Base-by-base conservation (phyloP, 306 rosid genomes). In the Fragaria iinumae region DNA sequence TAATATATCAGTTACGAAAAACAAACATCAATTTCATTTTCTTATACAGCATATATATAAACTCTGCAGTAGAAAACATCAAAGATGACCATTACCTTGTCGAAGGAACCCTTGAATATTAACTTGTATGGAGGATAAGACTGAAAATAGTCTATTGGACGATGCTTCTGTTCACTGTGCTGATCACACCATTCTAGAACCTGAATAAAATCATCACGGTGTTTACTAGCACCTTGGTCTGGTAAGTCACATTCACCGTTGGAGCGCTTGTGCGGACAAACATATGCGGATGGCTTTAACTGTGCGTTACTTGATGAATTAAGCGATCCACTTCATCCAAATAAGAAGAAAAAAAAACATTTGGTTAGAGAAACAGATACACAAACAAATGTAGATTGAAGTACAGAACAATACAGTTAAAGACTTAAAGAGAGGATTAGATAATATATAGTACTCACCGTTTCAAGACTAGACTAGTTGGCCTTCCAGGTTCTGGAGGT, bases 101-200 rank as follows among this genome's bases (percentile, higher is more conserved):
- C 93, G 87, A 93, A 93, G 67, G 97, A 32, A 59, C 97, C 98
- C 17, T 57, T 86, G 82, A 93, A 91, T 89, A 88, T 85, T 64
- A 93, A 79, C 86, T 89, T 90, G 77, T 85, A 88, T 66, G 98
- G 97, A 77, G 92, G 97, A 57, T 95, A 91, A 87, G 55, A 49
- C 2, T 14, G 8, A 1, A 16, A 0, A 5, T 49, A 49, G 55
- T 4, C 5, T 4, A 49, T 49, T 49, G 55, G n/a, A 49, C n/a
- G 20, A 49, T 16, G 55, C 55, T 16, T 49, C 55, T 14, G 55
- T 49, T 16, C 4, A 49, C 55, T 16, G 16, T 49, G 55, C n/a
- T 49, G 5, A 49, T 49, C n/a, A 49, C 17, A 49, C 55, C 55
- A 14, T 14, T 49, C 55, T 14, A 49, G 55, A 49, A 49, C 20